A percentile compares a stretch with the other conserved stretches of the same genome.
phyloP scores from a whole-genome alignment of 1,139 yeast genomes.

The Protomyces lactucae-debilis region DNA sequence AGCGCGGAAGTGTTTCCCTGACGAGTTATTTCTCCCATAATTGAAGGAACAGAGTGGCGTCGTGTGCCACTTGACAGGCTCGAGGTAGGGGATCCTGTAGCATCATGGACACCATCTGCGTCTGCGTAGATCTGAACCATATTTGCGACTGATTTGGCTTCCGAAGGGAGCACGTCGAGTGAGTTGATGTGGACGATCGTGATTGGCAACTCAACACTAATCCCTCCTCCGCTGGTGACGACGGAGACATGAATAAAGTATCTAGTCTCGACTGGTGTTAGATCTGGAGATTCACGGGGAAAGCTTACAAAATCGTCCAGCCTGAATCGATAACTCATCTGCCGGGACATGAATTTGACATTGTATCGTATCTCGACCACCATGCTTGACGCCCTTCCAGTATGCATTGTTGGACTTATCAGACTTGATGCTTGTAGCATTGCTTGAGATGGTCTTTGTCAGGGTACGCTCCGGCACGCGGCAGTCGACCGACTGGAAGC shows the following conservation, averaged over 20 bases:
- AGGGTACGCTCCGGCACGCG: slow-evolving; percentile 25
- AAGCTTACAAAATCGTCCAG: slow-evolving; percentile 20
- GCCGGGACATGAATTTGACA: slow-evolving; percentile 24
- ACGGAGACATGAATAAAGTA: slow-evolving; percentile 5
- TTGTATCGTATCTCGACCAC: slow-evolving; percentile 12
- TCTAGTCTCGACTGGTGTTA: slow-evolving; percentile 1
- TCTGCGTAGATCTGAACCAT: slow-evolving; percentile 13
- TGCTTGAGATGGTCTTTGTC: slow-evolving; percentile 19
- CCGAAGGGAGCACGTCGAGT: slow-evolving; percentile 21
- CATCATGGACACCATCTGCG: neutral
- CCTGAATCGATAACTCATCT: slow-evolving; percentile 24
- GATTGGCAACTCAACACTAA: slow-evolving; percentile 15
- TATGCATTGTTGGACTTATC: slow-evolving; percentile 8
- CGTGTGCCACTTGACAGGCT: neutral
- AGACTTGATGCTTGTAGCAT: slow-evolving; percentile 6
- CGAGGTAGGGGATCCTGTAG: neutral
- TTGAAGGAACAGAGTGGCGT: slow-evolving; percentile 2
- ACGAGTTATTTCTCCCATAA: neutral
- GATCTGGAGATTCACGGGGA: neutral
- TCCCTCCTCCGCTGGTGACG: slow-evolving; percentile 6
- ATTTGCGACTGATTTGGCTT: slow-evolving; percentile 13
- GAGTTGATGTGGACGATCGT: slow-evolving; percentile 21
- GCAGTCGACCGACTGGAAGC: slow-evolving; percentile 22
- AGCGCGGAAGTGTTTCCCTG: neutral
- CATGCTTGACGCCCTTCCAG: slow-evolving; percentile 27